Evolutionary conservation across 768 basidiomycete genomes (phyloP).

Genomic region (Daedaleopsis sinensis): DNA sequence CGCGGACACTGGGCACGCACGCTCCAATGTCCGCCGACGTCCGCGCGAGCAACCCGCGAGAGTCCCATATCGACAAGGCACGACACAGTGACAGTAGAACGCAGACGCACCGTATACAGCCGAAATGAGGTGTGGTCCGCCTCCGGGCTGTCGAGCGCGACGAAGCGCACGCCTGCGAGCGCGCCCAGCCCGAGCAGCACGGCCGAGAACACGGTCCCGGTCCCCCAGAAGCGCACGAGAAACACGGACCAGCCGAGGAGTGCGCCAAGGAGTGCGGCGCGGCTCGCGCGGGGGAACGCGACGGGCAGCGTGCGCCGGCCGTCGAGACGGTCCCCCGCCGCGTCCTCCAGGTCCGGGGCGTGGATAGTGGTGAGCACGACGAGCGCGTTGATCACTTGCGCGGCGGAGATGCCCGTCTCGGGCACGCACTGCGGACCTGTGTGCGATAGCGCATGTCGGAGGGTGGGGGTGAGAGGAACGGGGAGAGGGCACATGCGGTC

Average conservation of each 20-base stretch:
- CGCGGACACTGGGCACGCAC: too few species aligned
- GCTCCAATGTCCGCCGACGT: background rate
- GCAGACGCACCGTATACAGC: slow-evolving; percentile 12
- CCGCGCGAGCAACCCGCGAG: too few species aligned
- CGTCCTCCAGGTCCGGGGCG: slow-evolving; percentile 16
- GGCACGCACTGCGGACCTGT: slow-evolving; percentile 1
- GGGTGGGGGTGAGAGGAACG: too few species aligned
- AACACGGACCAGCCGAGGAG: slow-evolving; percentile 8
- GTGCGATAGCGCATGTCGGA: too few species aligned
- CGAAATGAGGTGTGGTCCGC: slow-evolving; percentile 6
- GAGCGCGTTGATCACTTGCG: slow-evolving; percentile 10
- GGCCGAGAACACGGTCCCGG: background rate
- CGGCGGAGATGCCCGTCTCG: background rate
- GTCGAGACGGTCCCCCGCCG: slow-evolving; percentile 5
- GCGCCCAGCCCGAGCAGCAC: background rate
- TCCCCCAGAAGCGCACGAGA: slow-evolving; percentile 3
- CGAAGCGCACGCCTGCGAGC: slow-evolving; percentile 2
- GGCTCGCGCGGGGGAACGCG: slow-evolving; percentile 6
- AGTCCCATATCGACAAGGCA: too few species aligned
- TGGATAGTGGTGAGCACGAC: slow-evolving; percentile 17
- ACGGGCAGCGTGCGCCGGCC: slow-evolving; percentile 12
- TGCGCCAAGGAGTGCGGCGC: background rate
- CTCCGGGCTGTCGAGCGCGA: background rate
- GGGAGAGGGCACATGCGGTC: too few species aligned
- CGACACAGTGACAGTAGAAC: too few species aligned